A percentile compares a stretch with the other conserved stretches of the same genome.
phyloP scores from a whole-genome alignment of 2,329 filamentous ascomycete genomes.

The Grosmannia huntii region DNA sequence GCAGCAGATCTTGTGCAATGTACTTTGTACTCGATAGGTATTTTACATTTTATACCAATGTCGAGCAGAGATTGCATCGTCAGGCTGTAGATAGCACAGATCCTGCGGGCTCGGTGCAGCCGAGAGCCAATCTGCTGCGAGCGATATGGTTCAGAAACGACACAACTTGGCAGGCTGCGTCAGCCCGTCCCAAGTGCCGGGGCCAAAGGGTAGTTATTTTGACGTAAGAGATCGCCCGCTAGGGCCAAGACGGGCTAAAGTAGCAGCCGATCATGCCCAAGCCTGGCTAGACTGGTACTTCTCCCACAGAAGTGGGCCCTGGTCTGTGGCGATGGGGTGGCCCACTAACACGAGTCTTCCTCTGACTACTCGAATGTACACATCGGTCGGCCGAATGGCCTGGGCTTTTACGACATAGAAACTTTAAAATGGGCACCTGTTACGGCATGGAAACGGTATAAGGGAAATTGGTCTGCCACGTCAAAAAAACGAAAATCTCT shows the following conservation, averaged over 20 bases:
- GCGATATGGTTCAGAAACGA: neutral
- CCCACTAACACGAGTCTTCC: neutral
- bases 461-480: neutral
- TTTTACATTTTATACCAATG: too few relatives aligned
- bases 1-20: too few relatives aligned
- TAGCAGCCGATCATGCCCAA: neutral
- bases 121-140: neutral
- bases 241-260: neutral
- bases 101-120: neutral
- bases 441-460: neutral
- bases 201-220: neutral
- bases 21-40: too few relatives aligned
- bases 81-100: neutral
- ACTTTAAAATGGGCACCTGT: neutral
- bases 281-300: neutral
- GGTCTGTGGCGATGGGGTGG: neutral
- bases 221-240: neutral
- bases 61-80: neutral
- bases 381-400: neutral
- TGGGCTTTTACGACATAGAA: neutral
- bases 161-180: neutral
- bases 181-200: neutral
- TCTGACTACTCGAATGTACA: neutral
- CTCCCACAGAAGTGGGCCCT: neutral
- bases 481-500: neutral